Conservation (phyloP, 2,329 filamentous ascomycete genomes). For the Ophiostoma sp. region DNA sequence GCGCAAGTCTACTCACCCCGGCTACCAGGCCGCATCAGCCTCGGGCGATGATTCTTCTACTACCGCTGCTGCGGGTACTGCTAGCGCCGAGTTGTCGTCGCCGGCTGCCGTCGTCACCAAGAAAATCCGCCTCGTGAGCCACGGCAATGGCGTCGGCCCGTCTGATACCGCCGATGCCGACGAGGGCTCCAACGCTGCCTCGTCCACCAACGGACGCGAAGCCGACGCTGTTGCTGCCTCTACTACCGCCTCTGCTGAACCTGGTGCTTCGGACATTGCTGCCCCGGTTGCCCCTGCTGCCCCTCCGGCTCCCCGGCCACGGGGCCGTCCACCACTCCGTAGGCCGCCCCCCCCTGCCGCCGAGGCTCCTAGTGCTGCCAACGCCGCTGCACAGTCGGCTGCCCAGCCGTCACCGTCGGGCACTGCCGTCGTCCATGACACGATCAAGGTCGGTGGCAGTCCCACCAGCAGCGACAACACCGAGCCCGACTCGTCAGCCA, state of each 20-base stretch:
- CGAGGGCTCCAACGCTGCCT: background rate
- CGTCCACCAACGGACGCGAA: background rate
- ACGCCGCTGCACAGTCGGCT: background rate
- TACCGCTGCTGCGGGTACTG: conserved; percentile 18
- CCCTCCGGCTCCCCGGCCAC: conserved; percentile 11
- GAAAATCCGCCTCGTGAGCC: conserved; percentile 35
- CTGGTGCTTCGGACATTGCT: background rate
- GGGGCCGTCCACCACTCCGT: conserved; percentile 17
- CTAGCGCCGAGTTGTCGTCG: conserved; percentile 24
- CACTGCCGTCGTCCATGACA: conserved; percentile 49
- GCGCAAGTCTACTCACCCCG: conserved; percentile 25
- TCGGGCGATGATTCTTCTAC: conserved; percentile 31
- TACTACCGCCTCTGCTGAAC: background rate
- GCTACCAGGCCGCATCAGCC: background rate
- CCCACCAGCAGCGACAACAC: conserved; percentile 32
- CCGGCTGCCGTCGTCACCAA: conserved; percentile 32
- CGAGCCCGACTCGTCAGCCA: conserved; percentile 30
- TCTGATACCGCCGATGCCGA: background rate
- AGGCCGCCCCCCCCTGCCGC: conserved; percentile 12
- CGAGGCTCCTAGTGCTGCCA: background rate
- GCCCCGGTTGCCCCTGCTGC: background rate
- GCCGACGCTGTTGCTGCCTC: background rate
- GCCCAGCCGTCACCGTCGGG: conserved; percentile 35
- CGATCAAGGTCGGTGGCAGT: conserved; percentile 50
- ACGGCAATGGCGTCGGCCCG: background rate